A percentile compares a stretch with the other conserved stretches of the same genome.
These are phyloP conservation scores for Aspergillus incahuasiensis DNA, from an alignment of 495 filamentous ascomycete genomes.

Conservation along the genomic window DNA sequence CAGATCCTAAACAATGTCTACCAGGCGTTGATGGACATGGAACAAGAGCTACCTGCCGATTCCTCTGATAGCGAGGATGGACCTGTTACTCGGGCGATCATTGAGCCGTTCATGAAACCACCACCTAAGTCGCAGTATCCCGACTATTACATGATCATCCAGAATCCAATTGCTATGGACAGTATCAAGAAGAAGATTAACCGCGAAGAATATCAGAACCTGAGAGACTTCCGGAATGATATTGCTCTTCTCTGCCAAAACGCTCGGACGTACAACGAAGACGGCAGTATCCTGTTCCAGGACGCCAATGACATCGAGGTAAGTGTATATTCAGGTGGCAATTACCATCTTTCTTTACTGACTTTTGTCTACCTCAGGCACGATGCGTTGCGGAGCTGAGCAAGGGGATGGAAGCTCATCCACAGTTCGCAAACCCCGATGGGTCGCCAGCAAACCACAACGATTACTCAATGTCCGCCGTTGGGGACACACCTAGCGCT, in stretches of 20 bases:
- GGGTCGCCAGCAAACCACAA: constrained; percentile 41
- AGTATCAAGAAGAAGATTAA: constrained; percentile 91
- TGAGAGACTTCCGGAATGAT: constrained; percentile 76
- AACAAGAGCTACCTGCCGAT: constrained; percentile 56
- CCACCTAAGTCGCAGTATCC: constrained; percentile 83
- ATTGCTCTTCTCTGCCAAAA: constrained; percentile 81
- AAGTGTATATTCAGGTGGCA: constrained; percentile 29
- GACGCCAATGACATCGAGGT: constrained; percentile 95
- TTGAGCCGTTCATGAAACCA: constrained; percentile 89
- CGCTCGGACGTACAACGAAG: constrained; percentile 93
- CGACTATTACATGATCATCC: constrained; percentile 92
- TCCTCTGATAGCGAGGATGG: constrained; percentile 58
- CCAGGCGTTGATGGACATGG: constrained; percentile 74
- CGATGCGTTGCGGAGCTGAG: constrained; percentile 63
- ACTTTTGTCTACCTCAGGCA: constrained; percentile 47
- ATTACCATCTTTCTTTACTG: constrained; percentile 22
- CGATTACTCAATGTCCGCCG: constrained; percentile 56
- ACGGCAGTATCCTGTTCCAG: constrained; percentile 80
- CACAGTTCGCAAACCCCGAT: constrained; percentile 71
- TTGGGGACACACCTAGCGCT: constrained; percentile 67
- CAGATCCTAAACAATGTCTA: constrained; percentile 69
- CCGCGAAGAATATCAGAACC: constrained; percentile 78
- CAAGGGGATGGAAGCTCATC: constrained; percentile 64
- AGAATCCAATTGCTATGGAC: constrained; percentile 88
- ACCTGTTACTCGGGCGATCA: constrained; percentile 65